Conservation (phyloP, 2,329 filamentous ascomycete species). For the Colletotrichum lini region DNA sequence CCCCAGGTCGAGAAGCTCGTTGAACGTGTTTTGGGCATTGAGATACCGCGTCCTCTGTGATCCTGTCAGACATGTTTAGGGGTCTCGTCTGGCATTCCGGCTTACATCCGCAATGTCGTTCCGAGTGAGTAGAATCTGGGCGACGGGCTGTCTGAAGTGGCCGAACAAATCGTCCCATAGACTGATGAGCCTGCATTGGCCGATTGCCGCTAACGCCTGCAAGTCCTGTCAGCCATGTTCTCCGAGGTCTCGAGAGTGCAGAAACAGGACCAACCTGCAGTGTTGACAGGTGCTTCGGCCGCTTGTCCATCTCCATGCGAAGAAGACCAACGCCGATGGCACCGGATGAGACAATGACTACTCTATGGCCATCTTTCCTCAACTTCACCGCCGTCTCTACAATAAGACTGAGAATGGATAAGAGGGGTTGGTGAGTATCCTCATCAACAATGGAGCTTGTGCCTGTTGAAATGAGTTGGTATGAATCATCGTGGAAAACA, state of each 20-base stretch:
- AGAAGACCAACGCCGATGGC: conserved; percentile 95
- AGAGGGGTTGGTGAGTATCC: conserved; percentile 90
- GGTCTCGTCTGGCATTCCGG: conserved; percentile 26
- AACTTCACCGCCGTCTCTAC: conserved; percentile 94
- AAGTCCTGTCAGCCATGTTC: conserved; percentile 15
- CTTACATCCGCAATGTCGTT: conserved; percentile 95
- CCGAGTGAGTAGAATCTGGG: conserved; percentile 93
- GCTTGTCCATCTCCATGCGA: conserved; percentile 88
- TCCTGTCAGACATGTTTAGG: conserved; percentile 37
- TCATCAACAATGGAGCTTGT: conserved; percentile 99
- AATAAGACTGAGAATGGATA: conserved; percentile 91
- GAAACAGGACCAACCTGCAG: conserved; percentile 73
- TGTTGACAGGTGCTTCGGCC: conserved; percentile 91
- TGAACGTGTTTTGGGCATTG: conserved; percentile 96
- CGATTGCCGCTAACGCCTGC: conserved; percentile 91
- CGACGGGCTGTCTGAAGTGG: conserved; percentile 90
- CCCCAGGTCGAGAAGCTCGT: conserved; percentile 91
- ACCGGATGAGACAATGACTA: conserved; percentile 96
- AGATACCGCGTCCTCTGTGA: conserved; percentile 87
- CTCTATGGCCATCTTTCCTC: conserved; percentile 90
- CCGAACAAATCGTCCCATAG: conserved; percentile 95
- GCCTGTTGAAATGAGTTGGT: conserved; percentile 67
- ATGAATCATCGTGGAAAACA: background rate
- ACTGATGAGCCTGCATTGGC: conserved; percentile 94
- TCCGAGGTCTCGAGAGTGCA: background rate